These are phyloP conservation scores for Boletus pseudo-olivaceus DNA, from an alignment of 768 basidiomycete genomes.

Conservation along the genomic window DNA sequence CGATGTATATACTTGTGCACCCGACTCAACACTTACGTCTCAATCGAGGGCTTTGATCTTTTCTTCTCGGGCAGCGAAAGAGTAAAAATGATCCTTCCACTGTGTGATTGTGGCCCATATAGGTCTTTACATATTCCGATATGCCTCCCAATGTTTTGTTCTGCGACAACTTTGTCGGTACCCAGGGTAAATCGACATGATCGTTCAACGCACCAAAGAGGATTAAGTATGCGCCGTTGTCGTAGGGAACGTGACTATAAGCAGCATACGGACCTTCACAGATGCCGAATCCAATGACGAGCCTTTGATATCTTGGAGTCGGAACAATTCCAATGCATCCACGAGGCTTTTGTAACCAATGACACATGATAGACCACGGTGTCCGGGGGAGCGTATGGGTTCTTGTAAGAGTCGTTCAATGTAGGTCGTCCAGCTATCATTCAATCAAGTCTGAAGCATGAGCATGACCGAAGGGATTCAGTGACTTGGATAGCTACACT, in stretches of 20 bases:
- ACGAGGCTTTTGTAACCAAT: constrained; percentile 69
- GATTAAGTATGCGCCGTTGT: constrained; percentile 87
- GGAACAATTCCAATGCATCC: constrained; percentile 65
- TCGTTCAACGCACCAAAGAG: constrained; percentile 55
- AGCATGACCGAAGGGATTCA: constrained; percentile 45
- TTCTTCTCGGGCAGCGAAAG: constrained; percentile 39
- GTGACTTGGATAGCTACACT: not conserved
- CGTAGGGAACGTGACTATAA: constrained; percentile 75
- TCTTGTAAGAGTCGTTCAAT: constrained; percentile 80
- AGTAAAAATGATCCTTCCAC: constrained; percentile 57
- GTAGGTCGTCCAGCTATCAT: constrained; percentile 94
- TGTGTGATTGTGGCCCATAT: constrained; percentile 54
- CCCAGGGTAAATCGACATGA: no score
- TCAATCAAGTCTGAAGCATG: constrained; percentile 83
- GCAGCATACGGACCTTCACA: constrained; percentile 80
- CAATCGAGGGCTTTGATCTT: constrained; percentile 51
- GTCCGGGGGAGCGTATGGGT: constrained; percentile 64
- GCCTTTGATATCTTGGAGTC: constrained; percentile 68
- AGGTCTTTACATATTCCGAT: constrained; percentile 53
- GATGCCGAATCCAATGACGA: constrained; percentile 69
- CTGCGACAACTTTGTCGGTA: constrained; percentile 22
- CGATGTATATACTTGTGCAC: not conserved
- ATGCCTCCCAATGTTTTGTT: constrained; percentile 53
- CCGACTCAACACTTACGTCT: constrained; percentile 39
- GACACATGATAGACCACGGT: constrained; percentile 77